Evolutionary conservation across 176 grass and related monocot genomes (phyloP), one percentile per base, ranked within the genome.

Genomic region (Paspalum notatum): DNA sequence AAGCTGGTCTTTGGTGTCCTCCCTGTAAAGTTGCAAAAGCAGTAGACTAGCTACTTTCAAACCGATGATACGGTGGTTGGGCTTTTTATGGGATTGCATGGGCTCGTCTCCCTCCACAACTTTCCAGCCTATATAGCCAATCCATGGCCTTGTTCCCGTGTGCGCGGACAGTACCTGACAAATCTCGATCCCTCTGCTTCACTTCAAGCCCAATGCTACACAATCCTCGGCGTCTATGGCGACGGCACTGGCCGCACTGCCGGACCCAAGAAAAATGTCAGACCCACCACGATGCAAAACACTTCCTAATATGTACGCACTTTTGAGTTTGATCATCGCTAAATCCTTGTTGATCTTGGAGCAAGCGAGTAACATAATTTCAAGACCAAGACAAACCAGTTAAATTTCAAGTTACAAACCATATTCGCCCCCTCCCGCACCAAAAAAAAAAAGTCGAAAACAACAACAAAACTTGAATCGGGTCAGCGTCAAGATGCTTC

Each of bases 1-100:
- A 57, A 57, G 8, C 4, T 25, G 55, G 13, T 42, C 40, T 58
- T 58, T 32, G 25, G 4, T 54, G 3, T 56, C 21, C 20, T 61
- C 24, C 2, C 8, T 5, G 15, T 58, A 63, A 62, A 49, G 43
- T 48, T 45, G 40, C n/a, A 76, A 76, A 62, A 77, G 41, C 7
- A 24, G 17, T 49, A 14, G 16, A 21, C n/a, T n/a, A n/a, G n/a
- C n/a, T 47, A 62, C 58, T 49, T 77, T 63, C 47, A 14, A 52
- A 40, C 49, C 2, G 12, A 10, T 12, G 15, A 38, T 56, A 21
- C 13, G 27, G 42, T 56, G 53, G 66, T 9, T 39, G 53, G 79
- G 20, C 66, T 45, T 82, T 70, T 20, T 39, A 82, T 24, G 66
- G 66, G 51, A 58, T 27, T 68, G 50, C 26, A 60, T 38, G 76